phyloP scores from a whole-genome alignment of 2,329 filamentous ascomycete genomes.

The Coleophoma cylindrospora region DNA sequence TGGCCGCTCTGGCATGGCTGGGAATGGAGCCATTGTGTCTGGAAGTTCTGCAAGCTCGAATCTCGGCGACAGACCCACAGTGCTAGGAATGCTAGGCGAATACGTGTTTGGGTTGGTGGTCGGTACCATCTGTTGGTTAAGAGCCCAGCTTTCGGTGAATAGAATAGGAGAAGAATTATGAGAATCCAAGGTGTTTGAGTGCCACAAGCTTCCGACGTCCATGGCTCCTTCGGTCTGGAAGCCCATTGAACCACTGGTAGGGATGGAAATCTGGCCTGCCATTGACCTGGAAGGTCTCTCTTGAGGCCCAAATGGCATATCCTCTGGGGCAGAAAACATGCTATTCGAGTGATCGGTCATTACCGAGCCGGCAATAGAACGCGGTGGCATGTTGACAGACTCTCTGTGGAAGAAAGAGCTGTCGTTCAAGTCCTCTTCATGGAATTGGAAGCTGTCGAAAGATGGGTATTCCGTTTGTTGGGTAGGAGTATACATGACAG shows the following conservation, averaged over 20 bases:
- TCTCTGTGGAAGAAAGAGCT: conserved; percentile 17
- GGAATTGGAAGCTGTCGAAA: conserved; percentile 21
- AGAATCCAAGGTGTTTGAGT: conserved; percentile 18
- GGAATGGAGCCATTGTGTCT: conserved; percentile 21
- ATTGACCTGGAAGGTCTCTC: conserved; percentile 11
- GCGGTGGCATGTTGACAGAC: conserved; percentile 13
- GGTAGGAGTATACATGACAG: conserved; percentile 21
- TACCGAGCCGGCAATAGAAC: conserved; percentile 13
- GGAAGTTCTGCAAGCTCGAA: not conserved
- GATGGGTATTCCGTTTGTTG: conserved; percentile 22
- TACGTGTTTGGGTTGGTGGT: conserved; percentile 22
- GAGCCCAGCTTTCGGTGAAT: conserved; percentile 19
- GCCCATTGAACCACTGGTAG: conserved; percentile 14
- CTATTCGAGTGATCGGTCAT: conserved; percentile 14
- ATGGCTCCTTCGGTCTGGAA: conserved; percentile 14
- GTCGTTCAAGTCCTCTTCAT: conserved; percentile 19
- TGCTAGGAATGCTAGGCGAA: conserved; percentile 8
- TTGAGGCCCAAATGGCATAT: conserved; percentile 11
- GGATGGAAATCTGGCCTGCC: conserved; percentile 14
- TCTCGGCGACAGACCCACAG: not conserved
- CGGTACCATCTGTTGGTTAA: conserved; percentile 16
- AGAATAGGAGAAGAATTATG: conserved; percentile 20
- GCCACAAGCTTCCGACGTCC: conserved; percentile 21
- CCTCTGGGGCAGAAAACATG: conserved; percentile 18
- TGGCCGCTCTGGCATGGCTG: conserved; percentile 18